Conservation (phyloP, 1,284 basidiomycete species). For the Ustilago curta region DNA sequence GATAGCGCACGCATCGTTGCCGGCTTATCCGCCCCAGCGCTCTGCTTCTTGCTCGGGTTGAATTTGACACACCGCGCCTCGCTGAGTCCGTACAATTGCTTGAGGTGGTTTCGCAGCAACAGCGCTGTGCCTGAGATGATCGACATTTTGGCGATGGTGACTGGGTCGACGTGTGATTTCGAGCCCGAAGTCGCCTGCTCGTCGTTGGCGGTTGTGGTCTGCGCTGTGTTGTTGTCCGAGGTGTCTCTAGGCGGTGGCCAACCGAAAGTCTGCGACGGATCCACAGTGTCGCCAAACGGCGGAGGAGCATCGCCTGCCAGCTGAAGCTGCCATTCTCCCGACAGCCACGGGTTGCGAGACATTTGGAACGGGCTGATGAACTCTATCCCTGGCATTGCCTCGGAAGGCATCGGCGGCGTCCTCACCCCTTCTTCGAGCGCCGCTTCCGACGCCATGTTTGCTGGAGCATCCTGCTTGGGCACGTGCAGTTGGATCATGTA, state of each 20-base stretch:
- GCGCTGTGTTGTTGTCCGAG: neutral
- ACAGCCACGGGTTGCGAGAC: conserved; percentile 42
- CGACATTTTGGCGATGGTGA: conserved; percentile 50
- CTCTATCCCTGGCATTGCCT: conserved; percentile 6
- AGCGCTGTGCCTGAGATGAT: conserved; percentile 51
- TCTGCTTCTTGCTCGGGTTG: conserved; percentile 54
- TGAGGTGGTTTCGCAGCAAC: conserved; percentile 62
- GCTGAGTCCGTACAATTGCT: conserved; percentile 56
- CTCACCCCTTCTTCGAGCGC: conserved; percentile 9
- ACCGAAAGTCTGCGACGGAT: conserved; percentile 29
- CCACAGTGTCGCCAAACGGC: conserved; percentile 20
- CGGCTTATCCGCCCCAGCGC: conserved; percentile 51
- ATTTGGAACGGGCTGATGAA: conserved; percentile 35
- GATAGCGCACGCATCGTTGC: conserved; percentile 46
- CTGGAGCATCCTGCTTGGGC: conserved; percentile 30
- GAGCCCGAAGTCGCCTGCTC: conserved; percentile 10
- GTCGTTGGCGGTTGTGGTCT: conserved; percentile 14
- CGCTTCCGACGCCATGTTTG: neutral
- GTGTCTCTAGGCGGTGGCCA: neutral
- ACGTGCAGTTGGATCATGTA: conserved; percentile 53
- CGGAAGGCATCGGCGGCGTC: conserved; percentile 32
- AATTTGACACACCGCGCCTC: conserved; percentile 60
- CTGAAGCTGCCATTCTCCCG: conserved; percentile 44
- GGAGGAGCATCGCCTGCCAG: conserved; percentile 18
- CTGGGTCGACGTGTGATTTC: conserved; percentile 19